Percentiles rank a stretch among this genome's conserved stretches.
Evolutionary conservation across 129 eudicot genomes (phyloP).

Genomic region (Flaveria trinervia): DNA sequence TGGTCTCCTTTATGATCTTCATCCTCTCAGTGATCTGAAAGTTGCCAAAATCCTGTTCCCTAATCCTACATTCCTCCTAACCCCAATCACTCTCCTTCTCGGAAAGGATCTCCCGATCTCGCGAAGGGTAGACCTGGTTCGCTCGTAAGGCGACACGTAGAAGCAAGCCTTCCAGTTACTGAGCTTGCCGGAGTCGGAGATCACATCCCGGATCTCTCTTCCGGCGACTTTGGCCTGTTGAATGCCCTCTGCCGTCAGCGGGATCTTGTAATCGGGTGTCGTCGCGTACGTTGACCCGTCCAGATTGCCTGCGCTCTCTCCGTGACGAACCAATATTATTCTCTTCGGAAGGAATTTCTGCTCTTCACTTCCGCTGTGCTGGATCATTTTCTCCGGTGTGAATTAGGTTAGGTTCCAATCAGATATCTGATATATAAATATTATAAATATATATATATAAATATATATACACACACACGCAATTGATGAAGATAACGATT

Average conservation of each 20-base stretch:
- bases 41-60: constrained; percentile 96
- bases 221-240: constrained; percentile 65
- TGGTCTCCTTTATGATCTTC: constrained; percentile 64
- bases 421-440: too few relatives aligned
- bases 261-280: constrained; percentile 74
- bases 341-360: constrained; percentile 57
- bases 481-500: too few relatives aligned
- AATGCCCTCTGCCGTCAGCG: constrained; percentile 52
- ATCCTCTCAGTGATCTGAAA: constrained; percentile 75
- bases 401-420: not conserved
- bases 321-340: constrained; percentile 72
- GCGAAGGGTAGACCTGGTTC: constrained; percentile 65
- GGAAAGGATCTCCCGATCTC: constrained; percentile 73
- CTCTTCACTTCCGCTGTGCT: not conserved
- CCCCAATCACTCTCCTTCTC: constrained; percentile 54
- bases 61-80: constrained; percentile 71
- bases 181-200: constrained; percentile 35
- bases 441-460: too few relatives aligned
- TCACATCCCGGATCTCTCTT: constrained; percentile 41
- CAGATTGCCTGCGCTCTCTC: constrained; percentile 68
- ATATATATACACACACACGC: too few relatives aligned
- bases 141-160: constrained; percentile 74
- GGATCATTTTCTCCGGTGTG: constrained; percentile 13
- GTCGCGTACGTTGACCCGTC: constrained; percentile 57
- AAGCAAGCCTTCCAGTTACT: constrained; percentile 62